phyloP scores from a whole-genome alignment of 2,329 filamentous ascomycete genomes.

The Cercospora sp. region DNA sequence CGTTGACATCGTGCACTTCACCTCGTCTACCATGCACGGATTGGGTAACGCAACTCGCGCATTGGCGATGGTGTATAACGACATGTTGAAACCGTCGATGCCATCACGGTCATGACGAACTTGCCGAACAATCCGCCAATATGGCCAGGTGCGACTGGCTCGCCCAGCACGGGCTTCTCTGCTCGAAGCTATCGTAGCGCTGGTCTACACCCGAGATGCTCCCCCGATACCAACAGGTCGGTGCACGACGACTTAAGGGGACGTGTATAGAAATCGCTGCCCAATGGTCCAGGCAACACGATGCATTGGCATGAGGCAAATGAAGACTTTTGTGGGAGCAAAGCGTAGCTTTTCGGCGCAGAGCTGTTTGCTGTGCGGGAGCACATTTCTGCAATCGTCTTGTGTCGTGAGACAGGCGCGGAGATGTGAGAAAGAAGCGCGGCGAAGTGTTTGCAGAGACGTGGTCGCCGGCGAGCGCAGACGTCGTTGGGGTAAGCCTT shows the following conservation, averaged over 20 bases:
- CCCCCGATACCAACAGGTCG: slow-evolving; percentile 6
- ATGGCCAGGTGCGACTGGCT: not conserved
- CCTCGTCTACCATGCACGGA: not conserved
- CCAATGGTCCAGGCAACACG: slow-evolving; percentile 1
- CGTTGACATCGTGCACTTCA: not conserved
- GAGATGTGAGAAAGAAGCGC: not conserved
- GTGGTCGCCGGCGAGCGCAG: not conserved
- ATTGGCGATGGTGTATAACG: not conserved
- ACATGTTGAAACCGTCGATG: not conserved
- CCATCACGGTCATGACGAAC: not conserved
- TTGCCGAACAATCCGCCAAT: not conserved
- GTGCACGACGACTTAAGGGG: not conserved
- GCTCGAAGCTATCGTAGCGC: slow-evolving; percentile 6
- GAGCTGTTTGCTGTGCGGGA: not conserved
- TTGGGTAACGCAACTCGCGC: not conserved
- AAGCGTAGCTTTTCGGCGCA: not conserved
- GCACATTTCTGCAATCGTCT: not conserved
- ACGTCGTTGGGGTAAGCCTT: not conserved
- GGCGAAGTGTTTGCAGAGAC: not conserved
- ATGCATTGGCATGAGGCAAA: not conserved
- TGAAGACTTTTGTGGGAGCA: not conserved
- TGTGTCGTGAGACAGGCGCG: not conserved
- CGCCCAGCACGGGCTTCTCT: slow-evolving; percentile 5
- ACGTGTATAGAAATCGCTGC: not conserved
- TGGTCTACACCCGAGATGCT: not conserved